Evolutionary conservation across 108 stramenopile species (phyloP).

Genomic region (Skeletonema costatum): DNA sequence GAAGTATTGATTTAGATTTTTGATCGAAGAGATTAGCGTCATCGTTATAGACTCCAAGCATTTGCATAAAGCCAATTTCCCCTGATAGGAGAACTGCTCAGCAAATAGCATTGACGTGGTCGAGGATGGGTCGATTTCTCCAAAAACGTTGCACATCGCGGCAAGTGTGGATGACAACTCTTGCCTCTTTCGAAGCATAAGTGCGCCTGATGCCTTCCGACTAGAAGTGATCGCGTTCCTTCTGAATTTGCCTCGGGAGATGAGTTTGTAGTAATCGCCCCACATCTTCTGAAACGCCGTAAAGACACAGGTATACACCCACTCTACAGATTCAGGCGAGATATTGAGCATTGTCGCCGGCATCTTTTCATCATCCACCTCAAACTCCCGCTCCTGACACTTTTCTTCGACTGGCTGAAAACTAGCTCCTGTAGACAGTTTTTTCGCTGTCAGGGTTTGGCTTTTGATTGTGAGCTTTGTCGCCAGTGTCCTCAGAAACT

Average conservation of each 20-base stretch:
- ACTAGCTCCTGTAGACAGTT: neutral
- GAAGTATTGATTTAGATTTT: slow-evolving; percentile 17
- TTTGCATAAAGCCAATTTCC: slow-evolving; percentile 27
- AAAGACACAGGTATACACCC: slow-evolving; percentile 20
- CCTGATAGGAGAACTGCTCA: slow-evolving; percentile 15
- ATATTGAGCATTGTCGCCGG: slow-evolving; percentile 11
- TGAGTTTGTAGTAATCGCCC: slow-evolving; percentile 26
- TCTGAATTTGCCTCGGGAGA: neutral
- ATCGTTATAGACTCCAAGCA: slow-evolving; percentile 26
- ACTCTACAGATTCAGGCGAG: neutral
- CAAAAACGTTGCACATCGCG: slow-evolving; percentile 21
- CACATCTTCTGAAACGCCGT: slow-evolving; percentile 18
- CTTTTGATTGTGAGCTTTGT: neutral
- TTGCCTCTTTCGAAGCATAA: slow-evolving; percentile 5
- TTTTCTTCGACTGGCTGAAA: neutral
- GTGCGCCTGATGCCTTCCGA: neutral
- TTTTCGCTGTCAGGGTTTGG: neutral
- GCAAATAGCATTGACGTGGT: neutral
- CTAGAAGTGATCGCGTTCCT: neutral
- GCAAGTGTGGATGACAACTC: slow-evolving; percentile 1
- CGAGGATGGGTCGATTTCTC: neutral
- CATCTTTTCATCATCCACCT: neutral
- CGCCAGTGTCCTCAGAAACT: neutral
- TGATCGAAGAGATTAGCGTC: slow-evolving; percentile 14
- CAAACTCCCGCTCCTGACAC: neutral